These are phyloP conservation scores for Cutaneotrichosporon cutaneum DNA, from an alignment of 1,284 basidiomycete species.

Conservation along the genomic window DNA sequence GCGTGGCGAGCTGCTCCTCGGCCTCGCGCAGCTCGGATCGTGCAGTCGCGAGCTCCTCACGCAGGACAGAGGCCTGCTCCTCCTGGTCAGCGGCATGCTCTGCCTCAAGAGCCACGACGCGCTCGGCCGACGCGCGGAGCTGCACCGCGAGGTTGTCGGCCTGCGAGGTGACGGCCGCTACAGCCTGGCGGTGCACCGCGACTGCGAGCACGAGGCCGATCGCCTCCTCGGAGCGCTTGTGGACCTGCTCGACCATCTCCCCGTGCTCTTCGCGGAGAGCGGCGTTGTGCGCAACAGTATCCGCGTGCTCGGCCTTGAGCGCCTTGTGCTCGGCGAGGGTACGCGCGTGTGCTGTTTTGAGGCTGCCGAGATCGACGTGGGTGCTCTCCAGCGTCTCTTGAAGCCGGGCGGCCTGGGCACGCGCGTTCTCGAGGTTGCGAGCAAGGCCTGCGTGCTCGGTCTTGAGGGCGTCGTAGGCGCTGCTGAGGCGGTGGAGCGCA, in stretches of 20 bases:
- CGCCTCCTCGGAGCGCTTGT: background rate
- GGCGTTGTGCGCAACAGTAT: background rate
- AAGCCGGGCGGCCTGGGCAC: background rate
- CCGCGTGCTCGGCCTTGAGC: constrained; percentile 2
- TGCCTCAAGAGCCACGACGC: constrained; percentile 12
- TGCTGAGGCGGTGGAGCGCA: background rate
- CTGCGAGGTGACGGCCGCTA: background rate
- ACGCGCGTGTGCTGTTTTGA: constrained; percentile 5
- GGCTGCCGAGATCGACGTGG: constrained; percentile 6
- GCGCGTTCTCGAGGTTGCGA: background rate
- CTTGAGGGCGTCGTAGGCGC: background rate
- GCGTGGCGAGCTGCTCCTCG: constrained; percentile 4
- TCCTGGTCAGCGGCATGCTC: constrained; percentile 5
- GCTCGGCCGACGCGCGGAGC: background rate
- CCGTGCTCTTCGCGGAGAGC: background rate
- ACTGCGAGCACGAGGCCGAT: constrained; percentile 13
- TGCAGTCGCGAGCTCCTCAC: constrained; percentile 14
- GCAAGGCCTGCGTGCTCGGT: background rate
- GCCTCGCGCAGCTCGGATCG: constrained; percentile 2
- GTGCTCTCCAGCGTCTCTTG: background rate
- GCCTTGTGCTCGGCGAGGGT: background rate
- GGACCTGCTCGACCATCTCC: background rate
- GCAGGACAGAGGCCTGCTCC: background rate
- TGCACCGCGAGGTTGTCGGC: background rate
- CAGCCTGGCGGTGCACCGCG: constrained; percentile 15